Conservation (phyloP, 208 protist species). For the Leishmania gerbilli region DNA sequence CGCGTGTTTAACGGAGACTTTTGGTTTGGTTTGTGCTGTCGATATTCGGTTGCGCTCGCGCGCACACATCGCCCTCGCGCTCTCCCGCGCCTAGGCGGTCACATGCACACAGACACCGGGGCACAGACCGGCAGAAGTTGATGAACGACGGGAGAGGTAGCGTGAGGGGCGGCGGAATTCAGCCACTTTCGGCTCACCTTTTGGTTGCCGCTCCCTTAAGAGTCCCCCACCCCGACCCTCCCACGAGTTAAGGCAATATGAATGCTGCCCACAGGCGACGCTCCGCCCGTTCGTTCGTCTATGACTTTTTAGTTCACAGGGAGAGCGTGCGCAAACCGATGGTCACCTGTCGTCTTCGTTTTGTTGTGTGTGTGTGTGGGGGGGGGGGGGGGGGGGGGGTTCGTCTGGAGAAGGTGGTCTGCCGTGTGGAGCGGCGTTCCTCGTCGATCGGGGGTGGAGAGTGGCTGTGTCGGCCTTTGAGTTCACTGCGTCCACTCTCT, state of each 20-base stretch:
- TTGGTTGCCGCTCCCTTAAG: neutral
- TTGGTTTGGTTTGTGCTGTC: too few relatives aligned
- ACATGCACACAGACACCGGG: neutral
- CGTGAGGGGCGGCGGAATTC: neutral
- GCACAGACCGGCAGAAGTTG: neutral
- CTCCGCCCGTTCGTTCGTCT: too few relatives aligned
- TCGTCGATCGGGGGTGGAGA: neutral
- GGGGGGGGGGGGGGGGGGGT: too few relatives aligned
- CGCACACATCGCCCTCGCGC: neutral
- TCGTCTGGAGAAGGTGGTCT: neutral
- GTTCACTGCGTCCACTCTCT: neutral
- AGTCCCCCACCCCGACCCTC: neutral
- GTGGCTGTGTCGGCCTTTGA: neutral
- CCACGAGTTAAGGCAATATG: neutral
- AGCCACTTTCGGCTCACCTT: neutral
- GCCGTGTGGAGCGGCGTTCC: neutral
- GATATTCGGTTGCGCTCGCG: too few relatives aligned
- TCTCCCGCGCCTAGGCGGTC: neutral
- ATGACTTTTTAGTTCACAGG: too few relatives aligned
- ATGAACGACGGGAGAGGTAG: neutral
- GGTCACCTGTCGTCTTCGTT: neutral
- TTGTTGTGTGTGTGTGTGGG: neutral
- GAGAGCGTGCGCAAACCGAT: too few relatives aligned
- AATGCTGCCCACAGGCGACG: neutral
- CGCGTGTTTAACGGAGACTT: too few relatives aligned